These are phyloP conservation scores for Phytopythium oedochilum DNA, from an alignment of 352 stramenopile genomes.

Conservation along the genomic window DNA sequence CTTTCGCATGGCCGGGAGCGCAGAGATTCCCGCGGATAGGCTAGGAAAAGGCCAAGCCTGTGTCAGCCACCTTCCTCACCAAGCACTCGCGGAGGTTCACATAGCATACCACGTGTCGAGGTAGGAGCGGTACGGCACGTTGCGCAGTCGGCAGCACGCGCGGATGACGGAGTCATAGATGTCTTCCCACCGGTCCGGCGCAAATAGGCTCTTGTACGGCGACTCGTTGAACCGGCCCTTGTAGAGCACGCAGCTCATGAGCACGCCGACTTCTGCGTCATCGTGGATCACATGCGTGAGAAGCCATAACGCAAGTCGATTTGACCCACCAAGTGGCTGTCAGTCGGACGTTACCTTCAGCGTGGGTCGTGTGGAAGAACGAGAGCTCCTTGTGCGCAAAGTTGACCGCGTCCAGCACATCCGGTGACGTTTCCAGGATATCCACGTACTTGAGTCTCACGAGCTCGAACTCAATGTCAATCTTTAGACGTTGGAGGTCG, in stretches of 20 bases:
- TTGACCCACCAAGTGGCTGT: no score
- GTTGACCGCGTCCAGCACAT: constrained; percentile 66
- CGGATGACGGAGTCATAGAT: constrained; percentile 65
- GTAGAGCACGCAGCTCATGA: constrained; percentile 83
- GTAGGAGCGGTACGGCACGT: constrained; percentile 67
- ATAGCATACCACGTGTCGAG: constrained; percentile 58
- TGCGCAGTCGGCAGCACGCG: constrained; percentile 68
- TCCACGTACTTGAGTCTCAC: constrained; percentile 82
- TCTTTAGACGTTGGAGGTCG: constrained; percentile 37
- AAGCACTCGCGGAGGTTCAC: background rate
- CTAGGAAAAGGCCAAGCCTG: constrained; percentile 13
- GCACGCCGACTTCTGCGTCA: constrained; percentile 50
- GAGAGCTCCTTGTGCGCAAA: constrained; percentile 63
- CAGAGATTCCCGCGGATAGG: constrained; percentile 62
- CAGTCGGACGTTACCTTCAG: constrained; percentile 29
- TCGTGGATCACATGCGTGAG: background rate
- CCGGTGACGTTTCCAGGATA: constrained; percentile 51
- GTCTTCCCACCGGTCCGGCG: constrained; percentile 60
- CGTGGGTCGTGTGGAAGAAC: constrained; percentile 54
- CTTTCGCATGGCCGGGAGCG: constrained; percentile 74
- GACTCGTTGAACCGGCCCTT: constrained; percentile 67
- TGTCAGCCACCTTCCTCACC: background rate
- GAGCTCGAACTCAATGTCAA: constrained; percentile 83
- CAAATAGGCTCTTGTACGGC: constrained; percentile 78
- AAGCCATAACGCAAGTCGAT: background rate